Percentiles rank a stretch among this genome's conserved stretches.
Evolutionary conservation across 441 rosid genomes (phyloP).

Genomic region (Erodium texanum): DNA sequence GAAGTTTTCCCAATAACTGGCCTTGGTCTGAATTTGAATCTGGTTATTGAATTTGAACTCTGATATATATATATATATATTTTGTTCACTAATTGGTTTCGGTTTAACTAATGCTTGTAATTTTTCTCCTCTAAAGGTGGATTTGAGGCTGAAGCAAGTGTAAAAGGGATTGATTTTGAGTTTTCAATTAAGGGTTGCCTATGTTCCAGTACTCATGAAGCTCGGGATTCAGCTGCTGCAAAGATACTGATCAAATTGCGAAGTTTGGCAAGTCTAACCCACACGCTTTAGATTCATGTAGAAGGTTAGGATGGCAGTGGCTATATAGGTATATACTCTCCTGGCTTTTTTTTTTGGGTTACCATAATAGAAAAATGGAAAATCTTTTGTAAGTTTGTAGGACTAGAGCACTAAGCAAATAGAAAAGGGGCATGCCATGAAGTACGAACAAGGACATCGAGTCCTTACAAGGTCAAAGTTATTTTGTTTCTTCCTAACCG

Average conservation of each 20-base stretch:
- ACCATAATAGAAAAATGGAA: neutral
- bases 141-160: constrained; percentile 36
- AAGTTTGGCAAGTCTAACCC: constrained; percentile 8
- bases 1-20: neutral
- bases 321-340: neutral
- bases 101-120: constrained; percentile 15
- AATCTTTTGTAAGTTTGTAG: neutral
- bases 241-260: constrained; percentile 29
- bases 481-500: too few species aligned
- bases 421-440: neutral
- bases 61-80: too few species aligned
- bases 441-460: neutral
- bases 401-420: neutral
- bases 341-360: neutral
- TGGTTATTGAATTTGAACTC: neutral
- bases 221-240: constrained; percentile 61
- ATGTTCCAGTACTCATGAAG: constrained; percentile 31
- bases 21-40: neutral
- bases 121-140: constrained; percentile 35
- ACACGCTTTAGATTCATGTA: neutral
- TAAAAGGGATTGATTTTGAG: constrained; percentile 36
- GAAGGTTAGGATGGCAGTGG: neutral
- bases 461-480: too few species aligned
- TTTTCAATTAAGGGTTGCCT: constrained; percentile 30
- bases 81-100: too few species aligned